Base-by-base conservation (phyloP, 1,139 yeast species). In the Wickerhamiella pararugosa region DNA sequence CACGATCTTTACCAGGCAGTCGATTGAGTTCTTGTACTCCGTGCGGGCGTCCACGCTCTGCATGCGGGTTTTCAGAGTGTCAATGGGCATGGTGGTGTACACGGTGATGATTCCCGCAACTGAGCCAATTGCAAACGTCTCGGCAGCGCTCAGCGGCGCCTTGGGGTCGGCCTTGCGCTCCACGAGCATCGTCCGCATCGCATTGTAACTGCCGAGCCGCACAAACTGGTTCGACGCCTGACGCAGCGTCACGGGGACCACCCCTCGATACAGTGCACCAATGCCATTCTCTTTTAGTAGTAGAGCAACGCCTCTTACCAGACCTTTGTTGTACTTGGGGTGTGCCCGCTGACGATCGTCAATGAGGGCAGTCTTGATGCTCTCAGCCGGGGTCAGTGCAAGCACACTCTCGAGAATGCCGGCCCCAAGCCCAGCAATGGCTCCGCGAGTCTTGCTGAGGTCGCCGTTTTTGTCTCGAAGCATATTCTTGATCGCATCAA, bases 221-320 rank as follows among this genome's bases (percentile, higher is more conserved):
- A 90, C 97, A 4, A 94, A 93, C 53, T 84, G 93, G 60, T 90
- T 90, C 6, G 96, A 79, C 6, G 96, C 97, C 61, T 90, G 98
- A 57, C 98, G 75, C 69, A 87, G 65, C 0, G 96, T 82, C 7
- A 90, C 97, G 0, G 98, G 97, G 7, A 87, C 67, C 6, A 90
- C 70, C 32, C 96, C 98, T 34, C 87, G 77, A 57, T 90, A 90
- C 36, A 90, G 69, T 0, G 96, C 96, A 40, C 66, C 69, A 44
- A 87, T 52, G 1, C 97, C 97, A 58, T 82, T 67, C 57, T 90
- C 96, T 47, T 66, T 67, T 41, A 84, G 65, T 48, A 87, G 69
- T 52, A 69, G 69, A 40, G 76, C 55, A 1, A 84, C 66, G 2
- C 87, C 90, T 29, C 73, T 66, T 38, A 76, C 51, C 41, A 76